These are phyloP conservation scores for Tetrapisispora arboricola DNA, from an alignment of 805 yeast species.

Conservation along the genomic window DNA sequence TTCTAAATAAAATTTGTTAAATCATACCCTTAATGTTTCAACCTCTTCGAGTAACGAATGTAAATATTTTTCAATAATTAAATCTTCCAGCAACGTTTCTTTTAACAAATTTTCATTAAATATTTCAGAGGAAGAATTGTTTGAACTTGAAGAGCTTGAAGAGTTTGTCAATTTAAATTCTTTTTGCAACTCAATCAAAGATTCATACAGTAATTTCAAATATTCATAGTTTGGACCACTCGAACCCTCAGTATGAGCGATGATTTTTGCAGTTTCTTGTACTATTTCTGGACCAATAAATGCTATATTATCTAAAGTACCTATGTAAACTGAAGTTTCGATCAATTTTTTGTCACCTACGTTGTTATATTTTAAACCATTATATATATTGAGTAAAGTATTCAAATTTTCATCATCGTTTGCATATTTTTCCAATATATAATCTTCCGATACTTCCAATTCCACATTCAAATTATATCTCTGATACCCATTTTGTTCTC, in stretches of 20 bases:
- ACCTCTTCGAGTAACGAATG: slow-evolving; percentile 28
- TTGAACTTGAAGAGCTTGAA: background rate
- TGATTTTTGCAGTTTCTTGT: slow-evolving; percentile 48
- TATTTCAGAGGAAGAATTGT: background rate
- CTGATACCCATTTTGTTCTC: slow-evolving; percentile 87
- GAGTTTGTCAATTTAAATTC: background rate
- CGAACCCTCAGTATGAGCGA: slow-evolving; percentile 54
- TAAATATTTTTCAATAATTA: slow-evolving; percentile 14
- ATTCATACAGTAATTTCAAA: slow-evolving; percentile 41
- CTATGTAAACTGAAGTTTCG: slow-evolving; percentile 65
- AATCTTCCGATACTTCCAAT: slow-evolving; percentile 22
- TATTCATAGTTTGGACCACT: slow-evolving; percentile 77
- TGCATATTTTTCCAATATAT: background rate
- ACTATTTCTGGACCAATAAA: slow-evolving; percentile 75
- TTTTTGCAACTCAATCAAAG: slow-evolving; percentile 33
- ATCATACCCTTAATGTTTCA: slow-evolving; percentile 5
- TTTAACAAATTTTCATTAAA: background rate
- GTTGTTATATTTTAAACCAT: slow-evolving; percentile 17
- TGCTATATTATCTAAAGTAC: slow-evolving; percentile 69
- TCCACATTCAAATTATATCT: slow-evolving; percentile 56
- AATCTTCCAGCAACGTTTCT: slow-evolving; percentile 1
- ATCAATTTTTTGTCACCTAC: slow-evolving; percentile 35
- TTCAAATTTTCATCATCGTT: background rate
- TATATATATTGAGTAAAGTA: slow-evolving; percentile 8
- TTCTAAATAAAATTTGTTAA: background rate